phyloP scores from a whole-genome alignment of 2,329 filamentous ascomycete genomes.

The Botrytis byssoidea region DNA sequence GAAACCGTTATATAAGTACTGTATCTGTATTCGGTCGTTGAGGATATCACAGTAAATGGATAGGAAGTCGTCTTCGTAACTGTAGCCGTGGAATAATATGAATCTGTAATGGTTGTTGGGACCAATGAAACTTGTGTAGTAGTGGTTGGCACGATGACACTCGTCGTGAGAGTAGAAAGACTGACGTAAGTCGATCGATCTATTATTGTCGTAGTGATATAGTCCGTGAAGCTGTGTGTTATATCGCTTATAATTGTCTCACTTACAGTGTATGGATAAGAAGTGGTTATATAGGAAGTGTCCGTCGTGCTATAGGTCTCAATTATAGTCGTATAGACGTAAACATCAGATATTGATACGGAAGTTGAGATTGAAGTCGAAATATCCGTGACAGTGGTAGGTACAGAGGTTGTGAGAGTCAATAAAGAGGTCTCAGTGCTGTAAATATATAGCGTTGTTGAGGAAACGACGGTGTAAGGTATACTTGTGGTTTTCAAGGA shows the following conservation, averaged over 20 bases:
- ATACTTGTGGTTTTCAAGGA: background rate
- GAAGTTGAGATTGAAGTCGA: slow-evolving; percentile 11
- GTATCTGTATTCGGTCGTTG: slow-evolving; percentile 24
- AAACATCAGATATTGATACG: slow-evolving; percentile 13
- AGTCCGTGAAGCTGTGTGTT: slow-evolving; percentile 12
- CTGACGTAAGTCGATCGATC: background rate
- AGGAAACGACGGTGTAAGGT: slow-evolving; percentile 14
- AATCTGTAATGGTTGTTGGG: background rate
- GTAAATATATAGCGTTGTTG: slow-evolving; percentile 8
- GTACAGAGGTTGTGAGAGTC: slow-evolving; percentile 4
- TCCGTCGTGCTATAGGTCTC: slow-evolving; percentile 9
- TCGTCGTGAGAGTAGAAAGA: slow-evolving; percentile 9
- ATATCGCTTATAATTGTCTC: slow-evolving; percentile 11
- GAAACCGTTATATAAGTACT: slow-evolving; percentile 26
- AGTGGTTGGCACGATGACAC: slow-evolving; percentile 2
- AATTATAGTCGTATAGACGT: slow-evolving; percentile 8
- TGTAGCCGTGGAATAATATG: slow-evolving; percentile 7
- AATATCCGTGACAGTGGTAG: slow-evolving; percentile 4
- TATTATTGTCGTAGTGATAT: background rate
- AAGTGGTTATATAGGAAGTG: slow-evolving; percentile 15
- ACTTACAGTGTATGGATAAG: slow-evolving; percentile 20
- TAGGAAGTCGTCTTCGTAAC: slow-evolving; percentile 19
- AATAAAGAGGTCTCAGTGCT: background rate
- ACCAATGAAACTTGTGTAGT: slow-evolving; percentile 1
- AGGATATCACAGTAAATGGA: slow-evolving; percentile 9